Evolutionary conservation across 2,329 filamentous ascomycete genomes (phyloP).

Genomic region (Claviceps fusiformis): DNA sequence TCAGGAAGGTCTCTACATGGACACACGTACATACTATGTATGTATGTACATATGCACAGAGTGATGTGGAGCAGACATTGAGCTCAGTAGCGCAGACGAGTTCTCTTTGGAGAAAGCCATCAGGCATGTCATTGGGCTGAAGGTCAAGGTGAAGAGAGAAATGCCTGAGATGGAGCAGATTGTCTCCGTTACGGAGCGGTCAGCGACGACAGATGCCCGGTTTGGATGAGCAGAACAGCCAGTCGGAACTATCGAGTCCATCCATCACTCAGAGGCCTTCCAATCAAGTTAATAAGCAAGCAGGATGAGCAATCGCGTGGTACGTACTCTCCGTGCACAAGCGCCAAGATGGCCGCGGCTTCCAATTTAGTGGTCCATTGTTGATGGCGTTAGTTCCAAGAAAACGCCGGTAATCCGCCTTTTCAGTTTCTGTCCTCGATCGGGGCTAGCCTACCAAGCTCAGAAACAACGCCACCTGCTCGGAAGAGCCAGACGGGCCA

Average conservation of each 20-base stretch:
- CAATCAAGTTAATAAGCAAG: background rate
- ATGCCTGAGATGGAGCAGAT: background rate
- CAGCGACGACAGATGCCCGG: background rate
- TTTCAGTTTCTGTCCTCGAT: constrained; percentile 2
- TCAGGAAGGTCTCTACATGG: background rate
- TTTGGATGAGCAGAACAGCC: background rate
- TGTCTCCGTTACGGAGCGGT: constrained; percentile 1
- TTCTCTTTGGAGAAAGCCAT: background rate
- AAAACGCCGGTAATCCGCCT: constrained; percentile 1
- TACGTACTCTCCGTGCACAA: constrained; percentile 7
- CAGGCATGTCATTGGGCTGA: background rate
- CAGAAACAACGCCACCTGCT: constrained; percentile 5
- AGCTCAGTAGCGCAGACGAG: background rate
- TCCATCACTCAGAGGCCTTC: background rate
- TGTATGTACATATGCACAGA: background rate
- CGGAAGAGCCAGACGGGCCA: constrained; percentile 1
- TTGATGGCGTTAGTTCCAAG: background rate
- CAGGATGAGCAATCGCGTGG: constrained; percentile 5
- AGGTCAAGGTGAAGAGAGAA: background rate
- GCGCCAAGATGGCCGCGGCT: constrained; percentile 7
- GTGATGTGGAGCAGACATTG: background rate
- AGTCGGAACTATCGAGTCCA: background rate
- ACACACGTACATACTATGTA: background rate
- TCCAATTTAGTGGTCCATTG: constrained; percentile 9
- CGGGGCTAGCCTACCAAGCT: constrained; percentile 3